These are phyloP conservation scores for Deinandra increscens DNA, from an alignment of 129 eudicot species.

Conservation along the genomic window DNA sequence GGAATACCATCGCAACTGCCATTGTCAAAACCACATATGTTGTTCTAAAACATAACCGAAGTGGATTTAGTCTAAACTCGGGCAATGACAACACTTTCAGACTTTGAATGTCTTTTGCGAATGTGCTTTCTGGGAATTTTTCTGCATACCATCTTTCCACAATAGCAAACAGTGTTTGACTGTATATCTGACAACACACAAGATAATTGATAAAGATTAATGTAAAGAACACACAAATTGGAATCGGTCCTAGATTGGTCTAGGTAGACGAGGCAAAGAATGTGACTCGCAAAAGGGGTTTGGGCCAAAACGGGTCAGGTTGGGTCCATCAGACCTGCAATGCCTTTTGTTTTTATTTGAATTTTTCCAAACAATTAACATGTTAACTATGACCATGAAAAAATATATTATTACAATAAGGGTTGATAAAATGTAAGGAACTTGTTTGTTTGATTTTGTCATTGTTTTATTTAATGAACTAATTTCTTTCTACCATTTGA, in stretches of 20 bases:
- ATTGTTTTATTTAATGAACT: neutral
- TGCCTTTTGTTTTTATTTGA: neutral
- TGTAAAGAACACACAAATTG: neutral
- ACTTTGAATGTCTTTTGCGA: slow-evolving; percentile 23
- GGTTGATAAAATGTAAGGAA: neutral
- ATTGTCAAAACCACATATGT: slow-evolving; percentile 39
- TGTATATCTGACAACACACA: slow-evolving; percentile 43
- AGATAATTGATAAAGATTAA: neutral
- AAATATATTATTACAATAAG: neutral
- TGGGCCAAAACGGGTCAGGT: neutral
- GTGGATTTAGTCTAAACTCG: slow-evolving; percentile 37
- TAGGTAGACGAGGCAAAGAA: neutral
- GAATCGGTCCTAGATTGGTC: neutral
- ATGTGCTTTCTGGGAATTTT: slow-evolving; percentile 47
- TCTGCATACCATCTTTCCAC: slow-evolving; percentile 51
- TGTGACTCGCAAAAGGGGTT: neutral
- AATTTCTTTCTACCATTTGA: neutral
- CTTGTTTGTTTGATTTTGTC: neutral
- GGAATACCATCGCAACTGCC: slow-evolving; percentile 38
- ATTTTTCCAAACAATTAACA: neutral
- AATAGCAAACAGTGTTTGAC: slow-evolving; percentile 60
- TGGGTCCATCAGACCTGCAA: neutral
- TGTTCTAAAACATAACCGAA: slow-evolving; percentile 50
- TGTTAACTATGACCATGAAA: neutral
- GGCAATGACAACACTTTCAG: slow-evolving; percentile 40